Evolutionary conservation across 257 asterid species (phyloP), one percentile per base, ranked within the genome.

Genomic region (Salvia miltiorrhiza): DNA sequence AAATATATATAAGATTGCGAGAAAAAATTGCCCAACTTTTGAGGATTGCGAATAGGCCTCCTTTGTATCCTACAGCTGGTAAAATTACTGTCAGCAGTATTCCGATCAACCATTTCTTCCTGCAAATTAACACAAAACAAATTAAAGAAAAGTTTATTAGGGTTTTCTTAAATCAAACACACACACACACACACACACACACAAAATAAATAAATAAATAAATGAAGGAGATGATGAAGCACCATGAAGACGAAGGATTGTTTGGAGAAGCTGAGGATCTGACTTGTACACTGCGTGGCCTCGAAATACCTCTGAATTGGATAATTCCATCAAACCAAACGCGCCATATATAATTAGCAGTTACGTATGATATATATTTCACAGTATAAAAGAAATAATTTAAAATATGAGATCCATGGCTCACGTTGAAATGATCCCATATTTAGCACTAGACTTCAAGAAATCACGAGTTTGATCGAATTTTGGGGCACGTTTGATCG

Each of bases 21-120:
- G 23, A 13, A 24, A 21, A 24, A 40, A 10, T 6, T 40, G 49
- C 45, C 83, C 17, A 13, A 81, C 83, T 73, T 78, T 72, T 81
- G 50, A 81, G 79, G 48, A 10, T 62, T 21, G 19, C 26, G 5
- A 68, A 47, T 4, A 71, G 57, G 13, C 79, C 80, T 52, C 80
- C 71, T 78, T 81, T 78, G 76, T 78, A 62, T 16, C 76, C 77
- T 26, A 72, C 39, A 20, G 74, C 71, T 10, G 83, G 81, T 71
- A 81, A 60, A 45, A 81, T 39, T 14, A 81, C n/a, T 43, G 81
- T 63, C 44, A 81, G 30, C 17, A 81, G 68, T 13, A 81, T 5
- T 6, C 83, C 86, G 52, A 81, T 5, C 75, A 75, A 17, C 86
- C 86, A 81, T 60, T 81, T 78, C 73, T 75, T 37, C 86, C 86